Evolutionary conservation across 345 rosid species (phyloP), one percentile per base, ranked within the genome.

Genomic region (Rhizophora apiculata): DNA sequence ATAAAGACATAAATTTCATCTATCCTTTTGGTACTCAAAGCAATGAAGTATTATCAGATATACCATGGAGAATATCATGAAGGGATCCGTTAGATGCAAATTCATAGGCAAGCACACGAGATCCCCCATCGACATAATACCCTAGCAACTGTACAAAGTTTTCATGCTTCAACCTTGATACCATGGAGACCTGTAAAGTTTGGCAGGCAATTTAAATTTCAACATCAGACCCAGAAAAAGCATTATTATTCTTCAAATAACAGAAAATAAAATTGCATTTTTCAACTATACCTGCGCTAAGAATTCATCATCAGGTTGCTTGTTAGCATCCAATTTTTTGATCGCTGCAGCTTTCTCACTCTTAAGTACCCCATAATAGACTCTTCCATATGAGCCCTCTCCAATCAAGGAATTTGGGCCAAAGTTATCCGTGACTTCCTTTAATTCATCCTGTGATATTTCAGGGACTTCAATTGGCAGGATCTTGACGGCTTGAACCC

Each of bases 71-170:
- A 79, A 86, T 80, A 60, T 92, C 96, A 79, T 89, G 96, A 73
- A 92, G 96, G 74, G 97, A 92, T 61, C 97, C 97, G 78, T 88
- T 89, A 61, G 97, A 85, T 65, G 96, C 96, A 80, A 84, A 86
- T 81, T 92, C 92, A 74, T 89, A 92, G 48, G 86, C 93, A 46
- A 92, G 96, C 29, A 89, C 86, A 70, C 97, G 94, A 57, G 89
- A 86, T 69, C 81, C 80, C 49, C 94, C 97, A 64, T 92, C 92
- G 66, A 88, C 83, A 72, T 87, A 87, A 74, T 92, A 89, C 32
- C 97, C 97, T 48, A 92, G 78, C 79, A 92, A 86, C 31, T 85
- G 89, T 29, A 88, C 87, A 68, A 92, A 86, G 84, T 89, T 85
- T 52, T 87, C 96, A 67, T 89, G 88, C 72, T 84, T 86, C 78